phyloP scores from a whole-genome alignment of 345 rosid genomes.

The Lagerstroemia speciosa region DNA sequence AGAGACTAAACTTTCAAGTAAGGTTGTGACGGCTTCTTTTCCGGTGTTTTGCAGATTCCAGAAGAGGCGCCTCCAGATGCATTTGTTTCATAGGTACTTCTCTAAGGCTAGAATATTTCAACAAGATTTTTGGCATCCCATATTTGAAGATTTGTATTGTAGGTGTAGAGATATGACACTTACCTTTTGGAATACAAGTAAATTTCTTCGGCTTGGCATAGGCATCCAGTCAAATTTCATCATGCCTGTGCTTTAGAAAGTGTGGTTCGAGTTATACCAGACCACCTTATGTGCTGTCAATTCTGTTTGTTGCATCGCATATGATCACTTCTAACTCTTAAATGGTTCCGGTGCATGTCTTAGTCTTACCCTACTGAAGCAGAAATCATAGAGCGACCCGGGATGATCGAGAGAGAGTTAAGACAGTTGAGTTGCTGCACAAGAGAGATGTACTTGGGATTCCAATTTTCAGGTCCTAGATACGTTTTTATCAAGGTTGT shows the following conservation, averaged over 20 bases:
- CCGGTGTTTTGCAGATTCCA: conserved; percentile 33
- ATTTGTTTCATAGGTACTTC: conserved; percentile 11
- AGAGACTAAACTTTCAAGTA: background rate
- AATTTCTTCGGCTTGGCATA: background rate
- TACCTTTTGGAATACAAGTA: background rate
- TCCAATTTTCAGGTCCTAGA: no score
- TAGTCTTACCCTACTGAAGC: no score
- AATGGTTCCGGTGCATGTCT: no score
- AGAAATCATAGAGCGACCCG: no score
- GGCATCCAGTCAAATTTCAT: background rate
- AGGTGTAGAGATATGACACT: background rate
- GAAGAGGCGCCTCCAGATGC: conserved; percentile 53
- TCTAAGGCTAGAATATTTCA: background rate
- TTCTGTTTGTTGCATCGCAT: no score
- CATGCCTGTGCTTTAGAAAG: background rate
- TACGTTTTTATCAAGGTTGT: no score
- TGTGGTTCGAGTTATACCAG: no score
- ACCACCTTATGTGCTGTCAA: no score
- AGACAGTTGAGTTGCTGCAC: no score
- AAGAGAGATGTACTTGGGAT: no score
- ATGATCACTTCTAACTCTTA: no score
- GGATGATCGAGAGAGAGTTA: no score
- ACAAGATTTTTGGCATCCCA: background rate
- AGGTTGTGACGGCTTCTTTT: background rate
- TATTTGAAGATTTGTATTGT: background rate